These are phyloP conservation scores for Aspergillus intermedius DNA, from an alignment of 2,329 filamentous ascomycete species.

Conservation along the genomic window DNA sequence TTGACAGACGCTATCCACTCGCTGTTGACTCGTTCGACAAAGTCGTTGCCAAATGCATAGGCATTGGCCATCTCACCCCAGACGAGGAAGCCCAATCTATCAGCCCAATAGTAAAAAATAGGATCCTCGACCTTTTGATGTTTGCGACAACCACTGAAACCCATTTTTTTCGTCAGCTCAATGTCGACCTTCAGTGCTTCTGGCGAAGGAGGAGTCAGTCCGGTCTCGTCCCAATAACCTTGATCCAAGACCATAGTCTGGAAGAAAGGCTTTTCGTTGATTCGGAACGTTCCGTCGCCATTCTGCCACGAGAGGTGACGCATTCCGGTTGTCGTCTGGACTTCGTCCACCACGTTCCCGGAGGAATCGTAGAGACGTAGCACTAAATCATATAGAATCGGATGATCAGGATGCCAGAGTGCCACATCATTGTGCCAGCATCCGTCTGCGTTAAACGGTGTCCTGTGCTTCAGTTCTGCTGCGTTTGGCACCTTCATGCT, in stretches of 20 bases:
- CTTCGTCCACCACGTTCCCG: conserved; percentile 40
- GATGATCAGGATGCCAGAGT: conserved; percentile 61
- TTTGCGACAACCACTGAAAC: conserved; percentile 65
- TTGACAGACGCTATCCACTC: conserved; percentile 60
- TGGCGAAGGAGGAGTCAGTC: conserved; percentile 58
- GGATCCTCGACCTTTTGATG: conserved; percentile 61
- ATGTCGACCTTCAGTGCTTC: conserved; percentile 63
- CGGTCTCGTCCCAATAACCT: conserved; percentile 64
- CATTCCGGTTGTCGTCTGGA: conserved; percentile 55
- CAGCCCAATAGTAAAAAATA: conserved; percentile 61
- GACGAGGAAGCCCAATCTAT: conserved; percentile 58
- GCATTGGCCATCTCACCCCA: conserved; percentile 67
- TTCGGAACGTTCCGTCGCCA: conserved; percentile 53
- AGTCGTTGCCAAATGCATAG: conserved; percentile 56
- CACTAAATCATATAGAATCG: conserved; percentile 56
- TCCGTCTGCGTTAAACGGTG: conserved; percentile 38
- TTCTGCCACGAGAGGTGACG: conserved; percentile 56
- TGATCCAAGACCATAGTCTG: conserved; percentile 64
- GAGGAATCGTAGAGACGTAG: conserved; percentile 45
- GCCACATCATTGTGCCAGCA: conserved; percentile 53
- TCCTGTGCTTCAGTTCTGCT: conserved; percentile 15
- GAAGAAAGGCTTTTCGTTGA: conserved; percentile 64
- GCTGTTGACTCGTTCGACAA: conserved; percentile 54
- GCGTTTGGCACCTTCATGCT: conserved; percentile 44
- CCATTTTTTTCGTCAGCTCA: conserved; percentile 55